These are phyloP conservation scores for Amanita brunnescens DNA, from an alignment of 768 basidiomycete genomes.

Conservation along the genomic window DNA sequence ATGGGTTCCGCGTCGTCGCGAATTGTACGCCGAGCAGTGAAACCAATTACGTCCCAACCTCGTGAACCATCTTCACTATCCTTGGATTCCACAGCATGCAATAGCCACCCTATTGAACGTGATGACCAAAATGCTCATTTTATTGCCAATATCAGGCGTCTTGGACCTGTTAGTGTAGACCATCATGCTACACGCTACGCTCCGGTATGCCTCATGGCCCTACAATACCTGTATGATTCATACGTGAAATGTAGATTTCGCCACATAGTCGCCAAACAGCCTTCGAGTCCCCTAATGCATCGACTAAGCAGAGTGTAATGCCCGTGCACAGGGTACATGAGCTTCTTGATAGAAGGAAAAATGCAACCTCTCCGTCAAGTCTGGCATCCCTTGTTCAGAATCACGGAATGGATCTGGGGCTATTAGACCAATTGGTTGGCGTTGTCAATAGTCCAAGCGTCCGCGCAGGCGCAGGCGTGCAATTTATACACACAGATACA, in stretches of 20 bases:
- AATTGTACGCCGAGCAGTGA: not conserved
- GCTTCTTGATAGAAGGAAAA: slow-evolving; percentile 59
- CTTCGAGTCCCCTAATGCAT: not conserved
- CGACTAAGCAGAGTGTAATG: not conserved
- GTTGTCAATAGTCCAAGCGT: slow-evolving; percentile 62
- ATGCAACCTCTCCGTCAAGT: slow-evolving; percentile 28
- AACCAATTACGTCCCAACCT: not conserved
- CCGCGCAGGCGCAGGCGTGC: slow-evolving; percentile 33
- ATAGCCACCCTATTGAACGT: slow-evolving; percentile 28
- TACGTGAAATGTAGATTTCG: slow-evolving; percentile 10
- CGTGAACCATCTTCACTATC: not conserved
- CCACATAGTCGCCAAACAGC: slow-evolving; percentile 8
- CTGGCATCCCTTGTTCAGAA: slow-evolving; percentile 41
- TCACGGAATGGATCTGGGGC: slow-evolving; percentile 46
- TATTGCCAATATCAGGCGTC: slow-evolving; percentile 48
- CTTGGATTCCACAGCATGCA: not conserved
- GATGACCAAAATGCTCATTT: slow-evolving; percentile 72
- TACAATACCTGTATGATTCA: slow-evolving; percentile 4
- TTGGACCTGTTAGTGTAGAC: slow-evolving; percentile 67
- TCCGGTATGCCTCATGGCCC: slow-evolving; percentile 34
- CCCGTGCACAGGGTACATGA: slow-evolving; percentile 16
- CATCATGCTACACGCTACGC: slow-evolving; percentile 41
- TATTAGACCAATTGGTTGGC: slow-evolving; percentile 42
- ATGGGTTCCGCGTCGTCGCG: not conserved
- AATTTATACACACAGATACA: slow-evolving; percentile 33